These are phyloP conservation scores for Cercospora zeina DNA, from an alignment of 2,329 filamentous ascomycete genomes.

Conservation along the genomic window DNA sequence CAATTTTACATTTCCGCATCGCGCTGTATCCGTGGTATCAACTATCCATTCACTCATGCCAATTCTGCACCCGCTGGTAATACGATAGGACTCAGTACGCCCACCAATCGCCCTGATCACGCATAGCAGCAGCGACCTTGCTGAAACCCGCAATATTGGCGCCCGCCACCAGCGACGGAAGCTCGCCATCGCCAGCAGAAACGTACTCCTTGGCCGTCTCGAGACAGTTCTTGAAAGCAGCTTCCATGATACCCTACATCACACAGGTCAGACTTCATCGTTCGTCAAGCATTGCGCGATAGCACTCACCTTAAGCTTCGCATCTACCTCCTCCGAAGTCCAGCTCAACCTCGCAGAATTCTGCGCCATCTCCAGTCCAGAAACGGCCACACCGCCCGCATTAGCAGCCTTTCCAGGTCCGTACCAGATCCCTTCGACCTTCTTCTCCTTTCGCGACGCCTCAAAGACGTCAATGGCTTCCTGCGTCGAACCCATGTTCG, in stretches of 20 bases:
- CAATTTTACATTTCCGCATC: background rate
- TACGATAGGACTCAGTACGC: conserved; percentile 9
- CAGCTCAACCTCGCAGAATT: conserved; percentile 86
- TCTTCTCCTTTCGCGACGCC: conserved; percentile 66
- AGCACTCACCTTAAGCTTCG: conserved; percentile 46
- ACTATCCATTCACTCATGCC: background rate
- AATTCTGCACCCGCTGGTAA: background rate
- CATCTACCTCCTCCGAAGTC: conserved; percentile 68
- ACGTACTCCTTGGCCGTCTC: conserved; percentile 89
- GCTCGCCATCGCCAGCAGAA: conserved; percentile 72
- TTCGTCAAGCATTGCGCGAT: too few relatives aligned
- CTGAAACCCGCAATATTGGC: conserved; percentile 97
- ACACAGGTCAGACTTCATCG: too few relatives aligned
- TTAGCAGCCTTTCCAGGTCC: conserved; percentile 94
- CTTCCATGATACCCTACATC: conserved; percentile 93
- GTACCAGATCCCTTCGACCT: conserved; percentile 84
- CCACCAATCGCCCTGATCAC: conserved; percentile 96
- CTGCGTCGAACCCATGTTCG: conserved; percentile 98
- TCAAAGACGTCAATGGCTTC: conserved; percentile 94
- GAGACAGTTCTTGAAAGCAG: conserved; percentile 85
- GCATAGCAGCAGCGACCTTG: conserved; percentile 94
- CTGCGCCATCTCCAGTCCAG: conserved; percentile 98
- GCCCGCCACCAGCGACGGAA: conserved; percentile 86
- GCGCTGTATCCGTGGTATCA: background rate
- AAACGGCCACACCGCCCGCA: conserved; percentile 95